Conservation (phyloP, 2,329 filamentous ascomycete species). For the Botrytis pseudocinerea region DNA sequence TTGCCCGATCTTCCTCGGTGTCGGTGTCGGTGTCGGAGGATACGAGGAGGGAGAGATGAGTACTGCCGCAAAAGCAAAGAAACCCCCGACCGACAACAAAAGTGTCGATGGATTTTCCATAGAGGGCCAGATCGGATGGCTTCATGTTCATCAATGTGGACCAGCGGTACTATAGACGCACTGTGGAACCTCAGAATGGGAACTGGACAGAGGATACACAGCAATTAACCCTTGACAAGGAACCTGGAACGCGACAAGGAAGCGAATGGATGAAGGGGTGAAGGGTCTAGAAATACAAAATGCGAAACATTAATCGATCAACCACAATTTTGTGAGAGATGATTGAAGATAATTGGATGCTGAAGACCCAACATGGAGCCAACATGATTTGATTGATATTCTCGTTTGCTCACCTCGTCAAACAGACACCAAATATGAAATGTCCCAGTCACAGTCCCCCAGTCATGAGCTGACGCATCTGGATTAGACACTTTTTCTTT, state of each 20-base stretch:
- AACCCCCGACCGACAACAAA: constrained; percentile 1
- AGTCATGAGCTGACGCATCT: not conserved
- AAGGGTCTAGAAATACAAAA: not conserved
- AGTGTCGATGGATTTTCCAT: not conserved
- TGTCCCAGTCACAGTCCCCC: constrained; percentile 2
- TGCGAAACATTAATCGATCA: not conserved
- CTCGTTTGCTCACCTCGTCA: constrained; percentile 13
- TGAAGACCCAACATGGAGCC: not conserved
- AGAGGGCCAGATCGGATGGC: not conserved
- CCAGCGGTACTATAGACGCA: constrained; percentile 8
- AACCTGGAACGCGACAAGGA: not conserved
- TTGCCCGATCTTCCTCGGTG: constrained; percentile 11
- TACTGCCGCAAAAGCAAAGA: constrained; percentile 15
- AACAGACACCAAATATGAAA: not conserved
- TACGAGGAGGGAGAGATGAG: constrained; percentile 4
- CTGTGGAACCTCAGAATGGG: not conserved
- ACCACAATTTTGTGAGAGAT: not conserved
- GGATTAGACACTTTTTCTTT: not conserved
- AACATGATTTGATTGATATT: not conserved
- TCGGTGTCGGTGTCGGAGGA: constrained; percentile 8
- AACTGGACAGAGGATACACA: not conserved
- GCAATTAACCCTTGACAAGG: not conserved
- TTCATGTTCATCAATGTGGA: constrained; percentile 5
- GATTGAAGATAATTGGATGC: not conserved
- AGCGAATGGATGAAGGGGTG: not conserved